phyloP scores from a whole-genome alignment of 768 basidiomycete genomes.

The Agrocybe praecox region DNA sequence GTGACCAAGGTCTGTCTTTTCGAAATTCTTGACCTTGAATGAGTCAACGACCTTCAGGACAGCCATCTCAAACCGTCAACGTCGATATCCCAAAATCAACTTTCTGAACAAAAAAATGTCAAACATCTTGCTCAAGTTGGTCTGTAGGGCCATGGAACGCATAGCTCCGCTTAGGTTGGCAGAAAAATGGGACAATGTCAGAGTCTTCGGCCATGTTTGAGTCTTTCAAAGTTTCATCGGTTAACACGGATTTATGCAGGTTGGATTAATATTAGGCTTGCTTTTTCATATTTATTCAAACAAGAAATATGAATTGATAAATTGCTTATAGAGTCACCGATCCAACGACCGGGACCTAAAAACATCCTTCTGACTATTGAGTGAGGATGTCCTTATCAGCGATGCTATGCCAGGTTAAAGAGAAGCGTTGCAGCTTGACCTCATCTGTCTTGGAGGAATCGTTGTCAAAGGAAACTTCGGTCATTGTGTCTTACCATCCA shows the following conservation, averaged over 20 bases:
- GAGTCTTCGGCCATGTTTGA: constrained; percentile 27
- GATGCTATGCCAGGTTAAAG: constrained; percentile 2
- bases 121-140: constrained; percentile 46
- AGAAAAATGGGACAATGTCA: constrained; percentile 93
- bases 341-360: constrained; percentile 40
- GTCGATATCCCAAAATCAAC: no score
- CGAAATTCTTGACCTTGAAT: no score
- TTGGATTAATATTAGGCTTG: constrained; percentile 74
- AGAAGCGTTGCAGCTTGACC: constrained; percentile 58
- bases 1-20: no score
- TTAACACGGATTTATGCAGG: constrained; percentile 40
- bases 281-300: neutral
- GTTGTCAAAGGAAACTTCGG: constrained; percentile 55
- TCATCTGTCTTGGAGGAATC: constrained; percentile 72
- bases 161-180: constrained; percentile 88
- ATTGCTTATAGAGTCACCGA: constrained; percentile 50
- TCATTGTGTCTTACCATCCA: constrained; percentile 85
- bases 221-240: neutral
- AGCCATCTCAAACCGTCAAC: no score
- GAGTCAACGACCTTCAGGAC: no score
- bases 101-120: constrained; percentile 34
- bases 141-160: constrained; percentile 73
- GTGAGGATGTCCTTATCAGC: constrained; percentile 36
- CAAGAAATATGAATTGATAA: no score
- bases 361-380: constrained; percentile 74